Base-by-base conservation (phyloP, 768 basidiomycete species). In the Mycena haematopus region DNA sequence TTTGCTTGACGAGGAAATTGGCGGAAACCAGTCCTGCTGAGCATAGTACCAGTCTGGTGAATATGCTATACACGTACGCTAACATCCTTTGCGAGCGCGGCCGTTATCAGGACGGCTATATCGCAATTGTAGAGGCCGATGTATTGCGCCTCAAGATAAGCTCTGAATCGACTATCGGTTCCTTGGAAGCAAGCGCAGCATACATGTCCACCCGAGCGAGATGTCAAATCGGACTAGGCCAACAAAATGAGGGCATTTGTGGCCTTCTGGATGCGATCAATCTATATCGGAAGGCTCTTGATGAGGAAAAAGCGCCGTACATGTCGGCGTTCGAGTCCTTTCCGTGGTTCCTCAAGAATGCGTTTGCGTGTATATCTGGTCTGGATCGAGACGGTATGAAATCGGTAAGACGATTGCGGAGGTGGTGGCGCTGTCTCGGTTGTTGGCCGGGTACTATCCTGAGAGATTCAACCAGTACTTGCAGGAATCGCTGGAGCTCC, bases 311-410 rank as follows among this genome's bases (percentile, higher is more conserved):
- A 3, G 40, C 60, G 7, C 35, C 52, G 4, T 19, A 21, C 15
- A 21, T 24, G 13, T 35, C 61, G 13, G 33, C 36, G 27, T 66
- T 66, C 22, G 65, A 66, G 14, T 66, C 65, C 6, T 66, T 66
- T 45, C 65, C 65, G 21, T 66, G 65, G 65, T 66, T 66, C 54
- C 44, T 66, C 17, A 63, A 45, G 42, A 66, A 66, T 36, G 36
- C 21, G 1, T 46, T 63, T 19, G 50, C 44, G 5, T 63, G 57
- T 57, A 52, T 62, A 27, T 56, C 53, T 21, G 35, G 42, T 2
- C 44, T 66, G 15, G 54, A 42, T 22, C 21, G 31, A 21, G 49
- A 19, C 21, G 35, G 24, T 4, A 14, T n/a, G n/a, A 55, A 63
- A 4, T 50, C 50, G 0, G 10, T 29, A 54, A 57, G 22, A 58